Base-by-base conservation (phyloP, 345 rosid species). In the Gossypium anomalum region DNA sequence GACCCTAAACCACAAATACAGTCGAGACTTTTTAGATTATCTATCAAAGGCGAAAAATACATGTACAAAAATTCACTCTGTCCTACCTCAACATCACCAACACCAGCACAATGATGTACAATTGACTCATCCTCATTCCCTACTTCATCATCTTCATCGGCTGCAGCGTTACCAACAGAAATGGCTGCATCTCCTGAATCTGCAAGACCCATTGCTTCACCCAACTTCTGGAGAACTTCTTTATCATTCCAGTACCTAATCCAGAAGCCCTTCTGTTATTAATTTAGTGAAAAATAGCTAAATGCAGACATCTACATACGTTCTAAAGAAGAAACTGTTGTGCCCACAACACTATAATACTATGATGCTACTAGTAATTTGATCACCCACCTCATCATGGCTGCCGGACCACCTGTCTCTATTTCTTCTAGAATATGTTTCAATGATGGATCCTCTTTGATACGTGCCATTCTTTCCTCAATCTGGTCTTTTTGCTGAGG, bases 151-250 rank as follows among this genome's bases (percentile, higher is more conserved):
- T 83, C 81, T 78, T 85, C 91, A 56, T 91, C 96, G 22, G 83
- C 83, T 5, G 66, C 92, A 52, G 85, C 43, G 62, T 80, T 79
- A 55, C 84, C 90, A 63, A 86, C 85, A 34, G 98, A 88, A 81
- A 88, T 82, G 43, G 90, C 75, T 44, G 85, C 90, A 61, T 88
- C 96, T 65, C 87, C 93, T 44, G 76, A 74, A 82, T 79, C 87
- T 23, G 96, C 90, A 74, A 92, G 87, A 60, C 99, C 98, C 98
- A 95, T 95, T 73, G 99, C 98, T 88, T 93, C 96, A 63, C 99
- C 98, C 81, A 95, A 86, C 87, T 93, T 93, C 81, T 89, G 85
- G 80, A 91, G 81, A 62, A 93, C 97, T 0, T 90, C 97, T 82
- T 92, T 89, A 78, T 93, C 97, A 78, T 93, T 91, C 99, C 98